Evolutionary conservation across 192 early-diverging fungal species (phyloP), one percentile per base, ranked within the genome.

Genomic region (Phlyctochytrium bullatum): DNA sequence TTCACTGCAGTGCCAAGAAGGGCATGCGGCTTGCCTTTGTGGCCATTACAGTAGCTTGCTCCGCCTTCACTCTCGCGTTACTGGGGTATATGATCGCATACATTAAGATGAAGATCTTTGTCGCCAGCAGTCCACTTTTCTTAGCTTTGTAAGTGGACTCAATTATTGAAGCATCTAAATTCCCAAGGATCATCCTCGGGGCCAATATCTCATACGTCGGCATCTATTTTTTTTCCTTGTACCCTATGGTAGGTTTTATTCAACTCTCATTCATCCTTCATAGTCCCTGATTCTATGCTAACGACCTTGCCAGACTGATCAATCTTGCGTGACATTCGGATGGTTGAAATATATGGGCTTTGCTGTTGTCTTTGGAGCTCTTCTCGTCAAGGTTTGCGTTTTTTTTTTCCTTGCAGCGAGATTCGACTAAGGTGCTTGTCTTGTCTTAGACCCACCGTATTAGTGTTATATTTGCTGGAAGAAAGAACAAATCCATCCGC

Each of bases 401-500:
- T 14, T 20, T 47, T 47, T 47, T 47, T 20, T 47, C n/a, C n/a
- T n/a, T n/a, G n/a, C 40, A 47, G 40, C 40, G 10, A 20, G 10
- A 57, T 27, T 20, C 27, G 25, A 20, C 27, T 6, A 20, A 25
- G 6, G 12, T 10, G 10, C n/a, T n/a, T n/a, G n/a, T n/a, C n/a
- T n/a, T n/a, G n/a, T n/a, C n/a, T n/a, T n/a, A 57, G 54, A 57
- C 54, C 54, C 25, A 57, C 54, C 54, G 54, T 27, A 57, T 57
- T 25, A 6, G 6, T 28, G 54, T 57, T 25, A 57, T 57, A 10
- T 57, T 57, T 27, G 10, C 54, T 6, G 10, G 12, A 10, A 57
- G 25, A 57, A 57, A 57, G 54, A 14, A 28, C 12, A 6, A 27
- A 28, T 6, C 4, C 12, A 6, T 10, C 12, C 12, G 6, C 54